Evolutionary conservation across 1,139 yeast species (phyloP), one percentile per base, ranked within the genome.

Genomic region (Kluyveromyces sp.): DNA sequence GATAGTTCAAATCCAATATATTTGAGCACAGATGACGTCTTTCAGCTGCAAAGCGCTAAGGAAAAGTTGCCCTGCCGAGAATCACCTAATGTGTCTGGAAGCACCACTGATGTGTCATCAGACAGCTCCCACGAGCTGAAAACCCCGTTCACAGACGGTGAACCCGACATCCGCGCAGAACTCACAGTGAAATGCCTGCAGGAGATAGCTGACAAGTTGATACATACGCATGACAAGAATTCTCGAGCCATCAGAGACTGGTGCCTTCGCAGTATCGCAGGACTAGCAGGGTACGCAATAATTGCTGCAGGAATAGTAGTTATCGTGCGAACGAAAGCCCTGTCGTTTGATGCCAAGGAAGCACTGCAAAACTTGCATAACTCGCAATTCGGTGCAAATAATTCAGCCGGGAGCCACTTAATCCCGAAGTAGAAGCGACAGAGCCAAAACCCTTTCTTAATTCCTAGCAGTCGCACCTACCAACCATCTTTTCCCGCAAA

Each of bases 211-310:
- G 9, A 11, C 9, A 4, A 11, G 4, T 3, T 25, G 15, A 11
- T 16, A 2, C 13, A 35, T 4, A 25, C 11, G 22, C 39, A 35
- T 19, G n/a, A 15, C 9, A 16, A 8, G n/a, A 35, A 35, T 35
- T 9, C 31, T 11, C 13, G 20, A 11, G 16, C 18, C 6, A 25
- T 35, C 7, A 20, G 39, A 25, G 18, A 25, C 31, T 35, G 39
- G 39, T 35, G 11, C 16, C 19, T 35, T 11, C 30, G 39, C 8
- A 35, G 39, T n/a, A 4, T 35, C 3, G 13, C 31, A 8, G 39
- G 19, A 7, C 12, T 35, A 7, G 18, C 12, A 9, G 39, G 39
- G 11, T 35, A 35, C 39, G 17, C n/a, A n/a, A 25, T 25, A 3
- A 6, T 20, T 19, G 25, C 18, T 15, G n/a, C 18, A 2, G 18